Evolutionary conservation across 805 yeast genomes (phyloP), one percentile per base, ranked within the genome.

Genomic region (Candida germanica): DNA sequence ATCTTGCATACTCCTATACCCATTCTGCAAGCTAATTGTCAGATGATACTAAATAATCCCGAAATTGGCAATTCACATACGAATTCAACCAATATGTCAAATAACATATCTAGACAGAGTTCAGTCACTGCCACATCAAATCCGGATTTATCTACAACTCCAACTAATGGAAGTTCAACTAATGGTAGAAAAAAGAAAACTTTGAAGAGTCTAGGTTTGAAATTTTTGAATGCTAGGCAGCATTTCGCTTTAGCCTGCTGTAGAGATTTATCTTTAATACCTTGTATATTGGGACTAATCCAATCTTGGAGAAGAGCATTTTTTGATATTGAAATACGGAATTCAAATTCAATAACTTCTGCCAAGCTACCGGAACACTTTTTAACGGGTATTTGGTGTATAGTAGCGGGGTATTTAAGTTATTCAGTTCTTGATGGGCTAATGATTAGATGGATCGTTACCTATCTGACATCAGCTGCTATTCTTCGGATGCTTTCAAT

Each of bases 361-460:
- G 88, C 86, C 1, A 64, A 88, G 26, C 74, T 87, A 1, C 78
- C 89, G 0, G 96, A 88, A 53, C 83, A 82, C 48, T 69, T 87
- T 41, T 63, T 88, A 40, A 83, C 95, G 3, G 89, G 89, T 0
- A 57, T 91, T n/a, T 91, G 98, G 98, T 87, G 96, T 56, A 52
- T 84, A 4, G 98, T 91, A 7, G 78, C 95, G 1, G 87, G 87
- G 2, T 87, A 87, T 51, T 66, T 91, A 42, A 80, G 94, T 6
- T 87, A 81, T 58, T 79, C 88, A 1, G 86, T 87, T 3, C 64
- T 91, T 22, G 96, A 89, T 53, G 93, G 96, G 0, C 66, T 91
- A 31, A 87, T 89, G 82, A 83, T 87, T 19, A 71, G 98, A 29
- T 91, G 98, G 95, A 86, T 91, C 18, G 94, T 89, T 28, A 87